Evolutionary conservation across 2,329 filamentous ascomycete species (phyloP).

Genomic region (Colletotrichum sp.): DNA sequence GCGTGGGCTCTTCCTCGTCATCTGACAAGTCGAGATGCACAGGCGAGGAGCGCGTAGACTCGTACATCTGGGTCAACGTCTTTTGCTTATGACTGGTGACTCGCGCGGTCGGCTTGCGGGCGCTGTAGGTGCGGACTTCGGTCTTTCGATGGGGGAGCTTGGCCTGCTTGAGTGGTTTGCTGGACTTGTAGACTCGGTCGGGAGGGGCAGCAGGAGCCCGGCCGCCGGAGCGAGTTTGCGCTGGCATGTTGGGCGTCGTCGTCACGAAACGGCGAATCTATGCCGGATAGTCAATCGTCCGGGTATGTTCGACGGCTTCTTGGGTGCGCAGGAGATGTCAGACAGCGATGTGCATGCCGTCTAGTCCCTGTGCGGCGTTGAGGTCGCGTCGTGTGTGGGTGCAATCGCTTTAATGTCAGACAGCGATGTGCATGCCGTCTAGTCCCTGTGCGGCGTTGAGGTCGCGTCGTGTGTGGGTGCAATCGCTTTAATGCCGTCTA

Average conservation of each 20-base stretch:
- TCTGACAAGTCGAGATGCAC: slow-evolving; percentile 28
- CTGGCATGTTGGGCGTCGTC: slow-evolving; percentile 32
- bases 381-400: slow-evolving; percentile 16
- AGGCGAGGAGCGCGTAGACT: slow-evolving; percentile 31
- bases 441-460: background rate
- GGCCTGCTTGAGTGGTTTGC: slow-evolving; percentile 40
- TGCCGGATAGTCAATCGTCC: background rate
- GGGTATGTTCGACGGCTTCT: background rate
- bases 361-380: background rate
- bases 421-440: background rate
- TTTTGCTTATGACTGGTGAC: slow-evolving; percentile 33
- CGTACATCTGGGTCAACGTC: slow-evolving; percentile 48
- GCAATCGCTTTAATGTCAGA: slow-evolving; percentile 4
- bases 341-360: background rate
- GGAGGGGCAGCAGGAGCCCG: slow-evolving; percentile 30
- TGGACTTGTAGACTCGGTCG: slow-evolving; percentile 42
- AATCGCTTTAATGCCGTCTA: slow-evolving; percentile 9
- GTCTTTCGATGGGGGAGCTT: slow-evolving; percentile 42
- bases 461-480: no score
- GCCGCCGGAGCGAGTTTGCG: slow-evolving; percentile 42
- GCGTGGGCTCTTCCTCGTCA: slow-evolving; percentile 24
- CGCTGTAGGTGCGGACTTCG: slow-evolving; percentile 38
- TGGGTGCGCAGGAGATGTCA: background rate
- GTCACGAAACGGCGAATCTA: background rate
- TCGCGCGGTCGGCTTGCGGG: slow-evolving; percentile 21